Base-by-base conservation (phyloP, 345 rosid genomes). In the Theobroma cacao region DNA sequence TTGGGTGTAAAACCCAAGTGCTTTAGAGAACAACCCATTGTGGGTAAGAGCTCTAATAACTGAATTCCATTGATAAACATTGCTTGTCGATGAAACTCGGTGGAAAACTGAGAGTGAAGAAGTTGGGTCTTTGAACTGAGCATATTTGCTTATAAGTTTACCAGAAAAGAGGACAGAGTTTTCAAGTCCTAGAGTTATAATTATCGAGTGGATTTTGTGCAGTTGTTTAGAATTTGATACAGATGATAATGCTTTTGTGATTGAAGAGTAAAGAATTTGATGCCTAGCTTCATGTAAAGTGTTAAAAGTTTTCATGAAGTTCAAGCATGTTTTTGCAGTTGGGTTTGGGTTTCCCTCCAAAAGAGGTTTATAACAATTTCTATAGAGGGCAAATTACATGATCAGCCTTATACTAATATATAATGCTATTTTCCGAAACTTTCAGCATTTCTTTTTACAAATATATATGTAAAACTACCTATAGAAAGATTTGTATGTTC, bases 11-110 rank as follows among this genome's bases (percentile, higher is more conserved):
- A 88, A 79, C 0, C 79, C 88, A 47, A 92, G 79, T 10, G 94
- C 88, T 79, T 84, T 63, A 4, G 81, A 40, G 81, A 84, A 88
- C 7, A 86, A 72, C 58, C 84, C 91, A 67, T 82, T 88, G n/a
- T 79, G 87, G 68, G 89, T 60, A 66, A 86, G 74, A 14, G 91
- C 91, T 85, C 97, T 85, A 67, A 92, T 81, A 83, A 92, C 78
- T 1, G 92, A 84, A 63, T 90, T 90, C 97, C 94, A 92, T 4
- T 74, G 88, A 75, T 86, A 92, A 14, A 84, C 87, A 83, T 82
- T 88, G 22, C 68, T 50, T 50, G 89, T 52, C 69, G 87, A 86
- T 8, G 89, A 81, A 68, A 85, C 67, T 45, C 78, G 81, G 69
- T 76, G 65, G 80, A 91, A 91, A 58, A 91, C 85, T n/a, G 83